Evolutionary conservation across 495 filamentous ascomycete species (phyloP), one percentile per base, ranked within the genome.

Genomic region (Pseudoneurospora amorphoporcata): DNA sequence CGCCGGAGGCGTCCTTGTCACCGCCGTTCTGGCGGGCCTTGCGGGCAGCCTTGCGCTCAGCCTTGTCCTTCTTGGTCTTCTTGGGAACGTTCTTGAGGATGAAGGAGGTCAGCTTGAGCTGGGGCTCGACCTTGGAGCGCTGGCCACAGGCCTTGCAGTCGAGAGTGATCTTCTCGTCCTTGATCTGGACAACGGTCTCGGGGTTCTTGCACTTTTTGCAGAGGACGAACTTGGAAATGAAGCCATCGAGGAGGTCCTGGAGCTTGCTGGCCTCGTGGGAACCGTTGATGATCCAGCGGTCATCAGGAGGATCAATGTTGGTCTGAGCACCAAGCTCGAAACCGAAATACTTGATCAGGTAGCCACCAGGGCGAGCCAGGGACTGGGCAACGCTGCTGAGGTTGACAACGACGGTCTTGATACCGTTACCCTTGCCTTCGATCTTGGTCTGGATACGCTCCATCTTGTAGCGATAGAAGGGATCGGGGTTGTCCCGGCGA

Each of bases 401-500:
- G 84, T 99, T 99, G 89, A 95, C 94, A 77, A 99, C 91, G 79
- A 97, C 93, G 76, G 93, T 95, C 86, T 96, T 95, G 90, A 96
- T 96, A 74, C 93, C 93, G 83, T 99, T 99, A 73, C 95, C 95
- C 85, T 99, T 99, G 83, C 95, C 95, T 84, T 99, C 95, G 79
- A 99, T 95, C 89, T 99, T 99, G 83, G 95, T 97, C 87, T 94
- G 92, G 80, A 99, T 87, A 75, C 88, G 90, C 85, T 99, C 95
- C 95, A 99, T 99, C 89, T 99, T 99, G 90, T 99, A 99, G 83
- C 95, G 95, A 84, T 99, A 99, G 91, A 98, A 99, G 82, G 92
- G 92, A 86, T 99, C 95, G 85, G 90, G 90, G 85, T 97, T 90
- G 92, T 98, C 96, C 84, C 95, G 93, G 82, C 94, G 95, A 87